Percentiles rank a stretch among this genome's conserved stretches.
Conservation (phyloP, 106 monocot genomes). For the Cymbidium sinense region DNA sequence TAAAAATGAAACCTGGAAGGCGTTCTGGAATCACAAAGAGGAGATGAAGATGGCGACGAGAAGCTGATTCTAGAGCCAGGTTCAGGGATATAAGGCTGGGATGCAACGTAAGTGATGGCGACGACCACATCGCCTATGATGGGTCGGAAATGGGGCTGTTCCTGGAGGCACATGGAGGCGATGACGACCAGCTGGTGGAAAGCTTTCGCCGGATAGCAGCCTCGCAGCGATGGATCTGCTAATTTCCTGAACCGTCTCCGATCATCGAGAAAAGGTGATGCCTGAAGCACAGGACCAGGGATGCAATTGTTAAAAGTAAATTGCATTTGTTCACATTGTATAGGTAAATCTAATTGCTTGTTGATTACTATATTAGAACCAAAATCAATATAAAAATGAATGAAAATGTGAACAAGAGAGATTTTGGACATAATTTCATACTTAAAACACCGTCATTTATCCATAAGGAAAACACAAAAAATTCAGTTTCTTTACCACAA, state of each 20-base stretch:
- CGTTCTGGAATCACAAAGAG: background rate
- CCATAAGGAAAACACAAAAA: background rate
- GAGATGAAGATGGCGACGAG: conserved; percentile 14
- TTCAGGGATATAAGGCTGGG: conserved; percentile 32
- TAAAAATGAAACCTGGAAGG: background rate
- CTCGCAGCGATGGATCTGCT: conserved; percentile 43
- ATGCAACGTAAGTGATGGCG: conserved; percentile 38
- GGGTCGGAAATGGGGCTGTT: conserved; percentile 49
- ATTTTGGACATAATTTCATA: background rate
- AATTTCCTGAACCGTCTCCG: conserved; percentile 29
- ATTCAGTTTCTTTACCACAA: background rate
- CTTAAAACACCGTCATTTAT: background rate
- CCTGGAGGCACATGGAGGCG: conserved; percentile 59
- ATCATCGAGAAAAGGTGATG: conserved; percentile 39
- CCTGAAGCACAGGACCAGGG: conserved; percentile 12
- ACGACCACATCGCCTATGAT: conserved; percentile 50
- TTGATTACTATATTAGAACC: background rate
- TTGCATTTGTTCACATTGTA: no score
- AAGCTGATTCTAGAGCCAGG: background rate
- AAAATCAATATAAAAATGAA: background rate
- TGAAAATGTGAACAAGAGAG: background rate
- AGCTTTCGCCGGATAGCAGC: conserved; percentile 34
- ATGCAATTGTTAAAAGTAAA: no score
- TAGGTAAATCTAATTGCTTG: no score
- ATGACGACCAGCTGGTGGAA: conserved; percentile 46